These are phyloP conservation scores for Trichoderma gamsii DNA, from an alignment of 495 filamentous ascomycete species.

Conservation along the genomic window DNA sequence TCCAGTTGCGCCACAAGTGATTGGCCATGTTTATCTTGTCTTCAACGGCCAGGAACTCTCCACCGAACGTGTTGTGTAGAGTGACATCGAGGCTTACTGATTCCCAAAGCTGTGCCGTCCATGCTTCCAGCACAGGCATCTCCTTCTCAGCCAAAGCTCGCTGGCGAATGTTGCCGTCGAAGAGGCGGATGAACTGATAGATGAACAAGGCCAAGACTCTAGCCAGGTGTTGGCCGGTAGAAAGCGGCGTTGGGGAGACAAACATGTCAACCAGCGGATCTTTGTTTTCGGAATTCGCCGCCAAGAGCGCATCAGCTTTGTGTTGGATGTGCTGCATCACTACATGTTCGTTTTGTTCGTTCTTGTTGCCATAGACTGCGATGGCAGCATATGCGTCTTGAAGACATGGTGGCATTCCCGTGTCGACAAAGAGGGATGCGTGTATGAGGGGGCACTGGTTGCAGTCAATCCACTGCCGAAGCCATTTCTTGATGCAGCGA, in stretches of 20 bases:
- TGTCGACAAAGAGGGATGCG: constrained; percentile 25
- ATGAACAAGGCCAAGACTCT: constrained; percentile 34
- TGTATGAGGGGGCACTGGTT: constrained; percentile 34
- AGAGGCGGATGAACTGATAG: constrained; percentile 32
- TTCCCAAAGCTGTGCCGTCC: constrained; percentile 20
- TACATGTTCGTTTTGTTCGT: constrained; percentile 18
- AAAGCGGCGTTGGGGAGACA: background rate
- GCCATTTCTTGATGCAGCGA: constrained; percentile 17
- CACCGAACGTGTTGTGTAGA: background rate
- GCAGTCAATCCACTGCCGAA: constrained; percentile 23
- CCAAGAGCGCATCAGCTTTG: constrained; percentile 11
- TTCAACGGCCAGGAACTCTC: constrained; percentile 22
- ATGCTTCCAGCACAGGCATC: constrained; percentile 18
- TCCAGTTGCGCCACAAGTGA: constrained; percentile 39
- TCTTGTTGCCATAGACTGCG: constrained; percentile 17
- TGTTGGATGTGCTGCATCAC: constrained; percentile 22
- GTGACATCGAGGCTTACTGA: constrained; percentile 23
- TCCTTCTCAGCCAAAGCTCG: constrained; percentile 19
- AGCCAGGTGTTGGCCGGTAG: constrained; percentile 30
- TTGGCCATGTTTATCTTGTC: constrained; percentile 21
- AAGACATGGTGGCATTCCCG: constrained; percentile 27
- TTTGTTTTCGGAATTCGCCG: constrained; percentile 10
- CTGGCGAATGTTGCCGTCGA: constrained; percentile 23
- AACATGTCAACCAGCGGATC: background rate
- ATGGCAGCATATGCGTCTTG: constrained; percentile 27